phyloP scores from a whole-genome alignment of 805 yeast genomes.

The Yarrowia osloensis region DNA sequence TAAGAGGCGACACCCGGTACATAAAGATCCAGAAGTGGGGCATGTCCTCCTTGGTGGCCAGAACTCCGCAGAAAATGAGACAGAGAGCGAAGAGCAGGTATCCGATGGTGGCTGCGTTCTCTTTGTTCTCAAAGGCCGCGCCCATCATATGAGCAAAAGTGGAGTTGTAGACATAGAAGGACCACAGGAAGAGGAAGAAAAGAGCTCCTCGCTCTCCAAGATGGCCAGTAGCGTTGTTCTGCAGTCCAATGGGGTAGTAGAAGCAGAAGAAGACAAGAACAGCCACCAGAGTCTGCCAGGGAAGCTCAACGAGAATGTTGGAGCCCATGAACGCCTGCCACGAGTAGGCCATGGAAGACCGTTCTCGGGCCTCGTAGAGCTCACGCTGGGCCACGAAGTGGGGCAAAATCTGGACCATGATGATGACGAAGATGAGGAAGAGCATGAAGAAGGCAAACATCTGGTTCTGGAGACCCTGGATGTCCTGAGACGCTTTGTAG shows the following conservation, averaged over 20 bases:
- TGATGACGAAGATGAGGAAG: conserved; percentile 53
- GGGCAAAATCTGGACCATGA: conserved; percentile 66
- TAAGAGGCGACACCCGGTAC: conserved; percentile 72
- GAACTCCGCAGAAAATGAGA: conserved; percentile 76
- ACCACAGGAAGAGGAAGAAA: conserved; percentile 44
- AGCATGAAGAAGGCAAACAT: conserved; percentile 77
- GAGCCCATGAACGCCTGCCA: conserved; percentile 66
- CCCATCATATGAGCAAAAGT: conserved; percentile 48
- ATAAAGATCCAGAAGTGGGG: conserved; percentile 82
- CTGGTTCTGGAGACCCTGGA: conserved; percentile 78
- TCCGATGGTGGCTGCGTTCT: conserved; percentile 64
- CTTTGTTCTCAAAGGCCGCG: conserved; percentile 40
- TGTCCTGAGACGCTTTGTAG: conserved; percentile 61
- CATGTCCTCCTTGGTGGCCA: conserved; percentile 54
- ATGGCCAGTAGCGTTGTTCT: conserved; percentile 48
- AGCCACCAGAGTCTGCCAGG: conserved; percentile 63
- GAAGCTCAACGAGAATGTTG: conserved; percentile 66
- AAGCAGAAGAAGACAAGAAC: conserved; percentile 61
- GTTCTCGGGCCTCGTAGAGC: conserved; percentile 70
- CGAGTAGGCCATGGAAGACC: conserved; percentile 68
- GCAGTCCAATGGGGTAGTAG: conserved; percentile 74
- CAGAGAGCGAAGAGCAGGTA: conserved; percentile 61
- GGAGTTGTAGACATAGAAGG: conserved; percentile 52
- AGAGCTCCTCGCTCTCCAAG: conserved; percentile 48
- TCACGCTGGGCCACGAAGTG: conserved; percentile 61